Conservation (phyloP, 1,139 yeast genomes). For the Ogataea hybrid region DNA sequence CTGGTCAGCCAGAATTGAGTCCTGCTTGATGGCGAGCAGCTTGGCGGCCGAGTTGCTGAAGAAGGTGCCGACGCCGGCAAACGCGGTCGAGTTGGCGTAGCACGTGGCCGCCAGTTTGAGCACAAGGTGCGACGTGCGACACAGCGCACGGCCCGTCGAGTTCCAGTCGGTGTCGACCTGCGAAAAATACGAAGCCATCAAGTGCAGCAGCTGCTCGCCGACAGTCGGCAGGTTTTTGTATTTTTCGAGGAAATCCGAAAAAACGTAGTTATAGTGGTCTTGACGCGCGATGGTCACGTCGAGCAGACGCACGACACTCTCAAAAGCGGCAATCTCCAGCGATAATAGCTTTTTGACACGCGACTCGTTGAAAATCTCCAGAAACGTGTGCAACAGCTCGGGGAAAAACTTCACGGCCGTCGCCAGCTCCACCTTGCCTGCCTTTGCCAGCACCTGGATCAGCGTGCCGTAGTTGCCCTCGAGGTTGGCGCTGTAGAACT, state of each 20-base stretch:
- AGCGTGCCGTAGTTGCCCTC: constrained; percentile 25
- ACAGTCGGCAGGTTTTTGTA: constrained; percentile 39
- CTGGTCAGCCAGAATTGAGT: constrained; percentile 56
- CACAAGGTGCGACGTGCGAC: constrained; percentile 55
- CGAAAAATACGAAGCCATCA: constrained; percentile 46
- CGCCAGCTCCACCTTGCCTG: constrained; percentile 44
- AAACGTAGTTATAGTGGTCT: constrained; percentile 56
- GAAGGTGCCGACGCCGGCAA: constrained; percentile 33
- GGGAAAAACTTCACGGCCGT: constrained; percentile 53
- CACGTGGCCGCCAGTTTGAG: constrained; percentile 39
- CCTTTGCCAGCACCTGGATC: constrained; percentile 39
- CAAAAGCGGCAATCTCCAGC: constrained; percentile 40
- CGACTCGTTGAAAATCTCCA: constrained; percentile 28
- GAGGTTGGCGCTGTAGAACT: constrained; percentile 37
- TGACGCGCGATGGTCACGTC: constrained; percentile 67
- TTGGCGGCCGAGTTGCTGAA: constrained; percentile 43
- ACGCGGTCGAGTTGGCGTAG: constrained; percentile 32
- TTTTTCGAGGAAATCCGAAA: constrained; percentile 44
- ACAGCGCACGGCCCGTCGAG: constrained; percentile 59
- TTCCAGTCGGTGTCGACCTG: constrained; percentile 59
- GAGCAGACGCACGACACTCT: constrained; percentile 56
- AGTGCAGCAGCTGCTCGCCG: constrained; percentile 49
- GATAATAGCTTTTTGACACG: constrained; percentile 20
- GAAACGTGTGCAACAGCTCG: constrained; percentile 46
- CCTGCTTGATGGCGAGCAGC: constrained; percentile 49